Evolutionary conservation across 1,139 yeast species (phyloP).

Genomic region (Scheffersomyces segobiensis): DNA sequence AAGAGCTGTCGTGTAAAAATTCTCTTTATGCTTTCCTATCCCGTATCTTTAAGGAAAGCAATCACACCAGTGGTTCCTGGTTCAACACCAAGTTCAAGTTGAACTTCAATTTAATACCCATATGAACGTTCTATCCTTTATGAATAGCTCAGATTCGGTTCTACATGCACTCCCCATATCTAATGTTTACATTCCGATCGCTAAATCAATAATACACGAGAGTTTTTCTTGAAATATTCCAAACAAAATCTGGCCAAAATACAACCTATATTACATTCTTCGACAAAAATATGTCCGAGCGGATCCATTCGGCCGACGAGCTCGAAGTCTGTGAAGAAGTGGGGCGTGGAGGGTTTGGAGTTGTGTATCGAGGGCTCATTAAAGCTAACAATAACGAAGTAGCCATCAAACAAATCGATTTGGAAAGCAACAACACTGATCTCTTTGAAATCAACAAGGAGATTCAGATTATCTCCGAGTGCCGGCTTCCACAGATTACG

Average conservation of each 20-base stretch:
- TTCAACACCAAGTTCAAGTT: not conserved
- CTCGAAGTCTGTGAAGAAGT: conserved; percentile 68
- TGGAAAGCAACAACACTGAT: conserved; percentile 76
- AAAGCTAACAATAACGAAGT: conserved; percentile 51
- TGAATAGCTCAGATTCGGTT: not conserved
- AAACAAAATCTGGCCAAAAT: not conserved
- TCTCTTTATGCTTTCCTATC: not conserved
- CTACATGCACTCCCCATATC: not conserved
- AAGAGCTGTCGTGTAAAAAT: not conserved
- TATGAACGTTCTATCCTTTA: no score
- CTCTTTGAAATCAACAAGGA: conserved; percentile 80
- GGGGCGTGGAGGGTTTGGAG: conserved; percentile 89
- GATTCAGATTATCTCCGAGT: conserved; percentile 72
- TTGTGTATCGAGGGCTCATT: conserved; percentile 74
- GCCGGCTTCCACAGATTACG: conserved; percentile 70
- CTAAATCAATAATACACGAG: not conserved
- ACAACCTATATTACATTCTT: conserved; percentile 3
- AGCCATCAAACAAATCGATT: conserved; percentile 73
- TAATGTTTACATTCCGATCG: not conserved
- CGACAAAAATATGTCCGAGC: conserved; percentile 6
- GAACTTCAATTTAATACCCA: not conserved
- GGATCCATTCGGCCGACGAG: conserved; percentile 39
- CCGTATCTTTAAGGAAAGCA: no score
- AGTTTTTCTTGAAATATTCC: conserved; percentile 4
- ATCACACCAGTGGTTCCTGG: no score